These are phyloP conservation scores for Talaromyces piceae DNA, from an alignment of 2,329 filamentous ascomycete genomes.

Conservation along the genomic window DNA sequence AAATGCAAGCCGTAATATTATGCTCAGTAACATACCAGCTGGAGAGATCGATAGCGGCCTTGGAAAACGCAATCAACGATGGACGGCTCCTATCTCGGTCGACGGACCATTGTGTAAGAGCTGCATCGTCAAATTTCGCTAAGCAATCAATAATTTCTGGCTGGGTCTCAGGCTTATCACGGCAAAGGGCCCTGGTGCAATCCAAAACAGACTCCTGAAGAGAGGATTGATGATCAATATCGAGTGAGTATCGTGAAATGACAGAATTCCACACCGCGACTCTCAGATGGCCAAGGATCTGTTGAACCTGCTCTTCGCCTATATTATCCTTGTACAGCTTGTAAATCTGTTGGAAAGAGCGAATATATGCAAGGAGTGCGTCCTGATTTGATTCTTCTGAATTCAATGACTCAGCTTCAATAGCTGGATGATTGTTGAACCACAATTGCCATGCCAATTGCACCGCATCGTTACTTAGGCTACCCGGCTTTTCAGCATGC, in stretches of 20 bases:
- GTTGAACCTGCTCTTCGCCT: constrained; percentile 53
- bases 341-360: constrained; percentile 69
- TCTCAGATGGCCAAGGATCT: constrained; percentile 64
- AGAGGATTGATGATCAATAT: constrained; percentile 32
- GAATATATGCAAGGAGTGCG: constrained; percentile 77
- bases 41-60: constrained; percentile 67
- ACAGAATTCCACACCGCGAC: constrained; percentile 65
- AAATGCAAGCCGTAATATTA: constrained; percentile 56
- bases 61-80: constrained; percentile 85
- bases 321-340: constrained; percentile 61
- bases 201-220: constrained; percentile 28
- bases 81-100: constrained; percentile 46
- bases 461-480: constrained; percentile 43
- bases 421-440: constrained; percentile 56
- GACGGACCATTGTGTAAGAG: constrained; percentile 30
- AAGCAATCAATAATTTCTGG: constrained; percentile 39
- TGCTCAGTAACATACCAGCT: constrained; percentile 34
- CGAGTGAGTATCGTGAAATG: constrained; percentile 31
- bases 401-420: constrained; percentile 35
- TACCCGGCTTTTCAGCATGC: constrained; percentile 37
- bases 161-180: constrained; percentile 31
- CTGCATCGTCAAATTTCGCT: constrained; percentile 63
- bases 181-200: constrained; percentile 28
- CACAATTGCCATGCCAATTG: constrained; percentile 62
- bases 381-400: constrained; percentile 62